A percentile compares a stretch with the other conserved stretches of the same genome.
phyloP scores from a whole-genome alignment of 345 rosid genomes.

The Populus davidiana region DNA sequence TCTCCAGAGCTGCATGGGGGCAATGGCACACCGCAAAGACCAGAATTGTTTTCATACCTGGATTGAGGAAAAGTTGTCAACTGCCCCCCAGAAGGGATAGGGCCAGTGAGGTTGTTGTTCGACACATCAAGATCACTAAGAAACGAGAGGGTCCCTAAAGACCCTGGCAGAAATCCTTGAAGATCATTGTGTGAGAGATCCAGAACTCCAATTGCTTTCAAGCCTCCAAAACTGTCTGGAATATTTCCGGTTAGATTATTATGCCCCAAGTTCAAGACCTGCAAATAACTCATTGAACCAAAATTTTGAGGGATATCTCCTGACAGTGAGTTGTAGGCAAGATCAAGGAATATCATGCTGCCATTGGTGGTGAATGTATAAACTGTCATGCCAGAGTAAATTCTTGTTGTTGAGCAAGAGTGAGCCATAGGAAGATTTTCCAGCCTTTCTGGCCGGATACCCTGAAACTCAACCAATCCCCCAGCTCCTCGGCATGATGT shows the following conservation, averaged over 20 bases:
- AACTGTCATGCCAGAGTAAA: slow-evolving; percentile 76
- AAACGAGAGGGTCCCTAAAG: slow-evolving; percentile 73
- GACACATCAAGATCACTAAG: slow-evolving; percentile 95
- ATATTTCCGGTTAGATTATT: slow-evolving; percentile 64
- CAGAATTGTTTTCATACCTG: slow-evolving; percentile 86
- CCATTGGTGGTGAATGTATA: slow-evolving; percentile 74
- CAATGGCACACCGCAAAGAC: slow-evolving; percentile 87
- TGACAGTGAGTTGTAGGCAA: slow-evolving; percentile 67
- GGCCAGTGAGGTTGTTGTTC: slow-evolving; percentile 80
- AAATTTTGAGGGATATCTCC: slow-evolving; percentile 67
- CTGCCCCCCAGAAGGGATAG: slow-evolving; percentile 90
- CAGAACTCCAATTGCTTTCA: slow-evolving; percentile 76
- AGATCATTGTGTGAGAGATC: slow-evolving; percentile 88
- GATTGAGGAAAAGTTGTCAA: slow-evolving; percentile 83
- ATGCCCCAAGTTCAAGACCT: slow-evolving; percentile 92
- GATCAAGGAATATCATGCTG: slow-evolving; percentile 86
- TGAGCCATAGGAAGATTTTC: slow-evolving; percentile 80
- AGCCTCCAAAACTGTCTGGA: slow-evolving; percentile 73
- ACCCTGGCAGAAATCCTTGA: slow-evolving; percentile 67
- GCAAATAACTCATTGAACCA: slow-evolving; percentile 69
- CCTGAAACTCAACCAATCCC: slow-evolving; percentile 88
- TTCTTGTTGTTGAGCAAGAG: slow-evolving; percentile 79
- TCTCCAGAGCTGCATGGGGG: slow-evolving; percentile 55
- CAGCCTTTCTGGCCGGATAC: slow-evolving; percentile 63
- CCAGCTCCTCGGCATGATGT: slow-evolving; percentile 97